A percentile compares a stretch with the other conserved stretches of the same genome.
Evolutionary conservation across 2,329 filamentous ascomycete species (phyloP).

Genomic region (Cucurbitaria berberidis): DNA sequence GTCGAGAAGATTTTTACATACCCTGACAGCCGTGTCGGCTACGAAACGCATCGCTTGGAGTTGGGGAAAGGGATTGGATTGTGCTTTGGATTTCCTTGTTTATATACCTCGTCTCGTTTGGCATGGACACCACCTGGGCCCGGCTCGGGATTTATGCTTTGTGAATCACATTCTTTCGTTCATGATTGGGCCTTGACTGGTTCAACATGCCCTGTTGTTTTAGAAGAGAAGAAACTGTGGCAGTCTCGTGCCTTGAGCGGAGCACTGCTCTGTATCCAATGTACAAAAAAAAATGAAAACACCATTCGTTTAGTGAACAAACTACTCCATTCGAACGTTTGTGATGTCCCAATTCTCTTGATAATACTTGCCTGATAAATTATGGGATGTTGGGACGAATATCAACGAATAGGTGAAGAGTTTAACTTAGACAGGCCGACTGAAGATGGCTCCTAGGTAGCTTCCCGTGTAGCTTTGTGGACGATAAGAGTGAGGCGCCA

Average conservation of each 20-base stretch:
- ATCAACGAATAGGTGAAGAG: background rate
- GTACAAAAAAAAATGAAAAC: constrained; percentile 22
- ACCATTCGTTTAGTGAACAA: constrained; percentile 10
- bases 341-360: background rate
- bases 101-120: constrained; percentile 17
- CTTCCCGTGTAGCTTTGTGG: background rate
- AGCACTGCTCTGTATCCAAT: constrained; percentile 12
- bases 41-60: constrained; percentile 31
- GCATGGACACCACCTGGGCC: constrained; percentile 15
- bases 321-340: background rate
- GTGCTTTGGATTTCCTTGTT: constrained; percentile 22
- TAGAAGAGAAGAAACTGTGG: constrained; percentile 16
- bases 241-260: constrained; percentile 14
- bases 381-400: background rate
- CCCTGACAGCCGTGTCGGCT: constrained; percentile 12
- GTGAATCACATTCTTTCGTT: constrained; percentile 20
- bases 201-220: constrained; percentile 22
- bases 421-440: background rate
- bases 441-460: background rate
- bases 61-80: constrained; percentile 21
- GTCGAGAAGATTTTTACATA: constrained; percentile 8
- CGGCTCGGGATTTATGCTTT: constrained; percentile 10
- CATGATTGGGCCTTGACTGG: constrained; percentile 17
- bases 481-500: background rate
- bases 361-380: background rate